phyloP scores from a whole-genome alignment of 169 alveolate genomes.

The Plasmodium ovale region DNA sequence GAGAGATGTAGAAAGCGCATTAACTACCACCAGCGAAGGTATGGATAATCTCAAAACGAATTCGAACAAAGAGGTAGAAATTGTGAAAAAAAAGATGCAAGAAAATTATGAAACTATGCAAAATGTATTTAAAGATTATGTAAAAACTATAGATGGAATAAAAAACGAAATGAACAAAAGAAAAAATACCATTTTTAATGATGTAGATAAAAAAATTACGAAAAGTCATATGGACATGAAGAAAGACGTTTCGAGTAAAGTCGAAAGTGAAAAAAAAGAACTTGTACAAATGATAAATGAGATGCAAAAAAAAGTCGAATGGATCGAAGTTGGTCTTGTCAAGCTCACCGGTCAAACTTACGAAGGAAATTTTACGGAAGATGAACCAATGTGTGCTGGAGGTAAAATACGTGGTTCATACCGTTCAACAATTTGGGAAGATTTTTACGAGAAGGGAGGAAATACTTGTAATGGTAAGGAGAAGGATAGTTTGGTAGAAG shows the following conservation, averaged over 20 bases:
- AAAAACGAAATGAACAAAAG: constrained; percentile 40
- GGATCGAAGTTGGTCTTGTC: neutral
- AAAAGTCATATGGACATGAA: constrained; percentile 42
- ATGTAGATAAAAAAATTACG: constrained; percentile 36
- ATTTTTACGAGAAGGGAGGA: neutral
- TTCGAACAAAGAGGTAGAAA: constrained; percentile 66
- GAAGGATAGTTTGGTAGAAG: neutral
- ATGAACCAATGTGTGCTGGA: neutral
- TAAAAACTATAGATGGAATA: constrained; percentile 35
- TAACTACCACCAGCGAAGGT: constrained; percentile 19
- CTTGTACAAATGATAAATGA: constrained; percentile 32
- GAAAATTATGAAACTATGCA: constrained; percentile 51
- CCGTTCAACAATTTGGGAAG: neutral
- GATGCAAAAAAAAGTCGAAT: constrained; percentile 30
- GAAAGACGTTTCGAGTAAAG: constrained; percentile 12
- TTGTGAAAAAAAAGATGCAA: constrained; percentile 47
- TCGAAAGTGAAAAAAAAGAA: constrained; percentile 54
- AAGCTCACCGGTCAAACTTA: neutral
- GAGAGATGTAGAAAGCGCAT: constrained; percentile 34
- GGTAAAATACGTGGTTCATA: neutral
- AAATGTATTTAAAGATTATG: constrained; percentile 47
- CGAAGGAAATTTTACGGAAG: neutral
- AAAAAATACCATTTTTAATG: constrained; percentile 35
- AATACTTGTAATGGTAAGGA: neutral
- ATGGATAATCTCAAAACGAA: constrained; percentile 33